Conservation (phyloP, 2,329 filamentous ascomycete genomes). For the Aspergillus cejpii region DNA sequence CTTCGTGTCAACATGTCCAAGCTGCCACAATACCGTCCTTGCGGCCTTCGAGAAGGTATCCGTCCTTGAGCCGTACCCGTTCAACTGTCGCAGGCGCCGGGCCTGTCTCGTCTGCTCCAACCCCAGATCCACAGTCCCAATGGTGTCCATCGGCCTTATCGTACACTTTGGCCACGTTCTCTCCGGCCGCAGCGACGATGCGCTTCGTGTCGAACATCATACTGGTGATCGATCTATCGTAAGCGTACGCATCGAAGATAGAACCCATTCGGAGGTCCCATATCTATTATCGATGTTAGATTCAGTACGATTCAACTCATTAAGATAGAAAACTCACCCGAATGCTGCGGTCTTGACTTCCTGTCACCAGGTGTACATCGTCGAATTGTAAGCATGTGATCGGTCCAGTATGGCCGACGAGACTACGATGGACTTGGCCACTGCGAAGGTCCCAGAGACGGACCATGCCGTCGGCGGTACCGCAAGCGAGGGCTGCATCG, state of each 20-base stretch:
- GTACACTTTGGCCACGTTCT: conserved; percentile 94
- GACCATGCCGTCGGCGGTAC: conserved; percentile 96
- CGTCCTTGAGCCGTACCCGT: conserved; percentile 82
- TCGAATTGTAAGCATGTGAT: conserved; percentile 95
- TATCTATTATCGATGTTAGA: conserved; percentile 55
- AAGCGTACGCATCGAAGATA: conserved; percentile 92
- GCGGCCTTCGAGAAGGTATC: conserved; percentile 86
- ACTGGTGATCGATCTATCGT: conserved; percentile 82
- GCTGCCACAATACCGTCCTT: conserved; percentile 82
- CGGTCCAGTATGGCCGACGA: conserved; percentile 91
- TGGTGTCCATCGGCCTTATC: conserved; percentile 93
- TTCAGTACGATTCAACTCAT: not conserved
- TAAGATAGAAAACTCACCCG: conserved; percentile 57
- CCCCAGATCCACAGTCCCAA: conserved; percentile 90
- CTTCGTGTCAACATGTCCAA: conserved; percentile 64
- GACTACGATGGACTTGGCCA: conserved; percentile 90
- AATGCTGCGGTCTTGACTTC: conserved; percentile 85
- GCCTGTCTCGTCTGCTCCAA: conserved; percentile 57
- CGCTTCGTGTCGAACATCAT: conserved; percentile 95
- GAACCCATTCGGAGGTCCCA: conserved; percentile 97
- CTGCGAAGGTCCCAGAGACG: conserved; percentile 92
- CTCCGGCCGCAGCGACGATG: conserved; percentile 83
- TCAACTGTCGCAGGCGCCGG: conserved; percentile 66
- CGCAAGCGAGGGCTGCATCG: conserved; percentile 89
- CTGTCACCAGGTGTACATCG: conserved; percentile 88